Percentiles rank a stretch among this genome's conserved stretches.
Evolutionary conservation across 768 basidiomycete genomes (phyloP).

Genomic region (Hysterangium stoloniferum): DNA sequence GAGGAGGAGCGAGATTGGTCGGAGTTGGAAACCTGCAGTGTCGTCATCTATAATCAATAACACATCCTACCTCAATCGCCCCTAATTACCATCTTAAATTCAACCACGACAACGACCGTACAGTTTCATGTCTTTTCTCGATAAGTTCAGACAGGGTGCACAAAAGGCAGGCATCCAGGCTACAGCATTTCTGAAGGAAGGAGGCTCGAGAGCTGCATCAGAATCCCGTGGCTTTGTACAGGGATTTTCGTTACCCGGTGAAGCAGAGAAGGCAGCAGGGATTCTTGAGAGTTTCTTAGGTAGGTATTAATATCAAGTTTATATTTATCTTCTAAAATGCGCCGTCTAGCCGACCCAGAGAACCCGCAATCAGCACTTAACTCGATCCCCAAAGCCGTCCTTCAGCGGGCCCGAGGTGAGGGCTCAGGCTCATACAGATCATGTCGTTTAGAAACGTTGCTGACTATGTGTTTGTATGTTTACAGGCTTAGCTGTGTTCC

Average conservation of each 20-base stretch:
- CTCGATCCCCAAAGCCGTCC: constrained; percentile 85
- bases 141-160: constrained; percentile 75
- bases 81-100: neutral
- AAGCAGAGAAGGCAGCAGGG: constrained; percentile 90
- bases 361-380: constrained; percentile 89
- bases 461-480: neutral
- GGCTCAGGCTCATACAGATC: neutral
- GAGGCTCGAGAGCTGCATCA: constrained; percentile 59
- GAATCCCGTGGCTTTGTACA: constrained; percentile 76
- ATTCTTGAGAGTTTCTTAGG: constrained; percentile 90
- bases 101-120: neutral
- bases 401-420: constrained; percentile 82
- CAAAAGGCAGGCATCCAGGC: constrained; percentile 80
- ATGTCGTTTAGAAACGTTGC: neutral
- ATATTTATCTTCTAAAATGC: constrained; percentile 4
- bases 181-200: constrained; percentile 61
- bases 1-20: neutral
- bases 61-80: neutral
- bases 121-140: constrained; percentile 49
- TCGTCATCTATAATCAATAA: too few relatives aligned
- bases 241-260: constrained; percentile 82
- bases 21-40: constrained; percentile 5
- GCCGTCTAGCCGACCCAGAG: constrained; percentile 68
- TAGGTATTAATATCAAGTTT: constrained; percentile 25
- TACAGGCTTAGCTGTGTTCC: constrained; percentile 87